phyloP scores from a whole-genome alignment of 1,139 yeast genomes.

The Scheffersomyces insectosa region DNA sequence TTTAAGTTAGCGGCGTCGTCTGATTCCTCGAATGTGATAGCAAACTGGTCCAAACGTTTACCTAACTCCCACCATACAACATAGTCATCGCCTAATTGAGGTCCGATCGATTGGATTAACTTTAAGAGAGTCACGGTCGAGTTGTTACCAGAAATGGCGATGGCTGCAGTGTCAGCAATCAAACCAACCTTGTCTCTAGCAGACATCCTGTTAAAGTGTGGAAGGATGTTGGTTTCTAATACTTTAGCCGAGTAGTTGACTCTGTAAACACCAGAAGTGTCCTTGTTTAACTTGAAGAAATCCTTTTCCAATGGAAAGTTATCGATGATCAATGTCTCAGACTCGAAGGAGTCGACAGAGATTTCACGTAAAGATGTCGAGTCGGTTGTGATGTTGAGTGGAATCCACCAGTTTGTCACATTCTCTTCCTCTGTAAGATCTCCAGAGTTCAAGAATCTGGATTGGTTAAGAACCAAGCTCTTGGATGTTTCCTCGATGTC shows the following conservation, averaged over 20 bases:
- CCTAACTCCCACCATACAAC: slow-evolving; percentile 69
- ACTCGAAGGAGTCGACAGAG: slow-evolving; percentile 37
- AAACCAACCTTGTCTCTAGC: slow-evolving; percentile 66
- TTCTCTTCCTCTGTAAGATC: slow-evolving; percentile 63
- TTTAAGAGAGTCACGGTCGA: slow-evolving; percentile 47
- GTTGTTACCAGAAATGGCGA: slow-evolving; percentile 61
- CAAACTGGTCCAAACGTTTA: slow-evolving; percentile 41
- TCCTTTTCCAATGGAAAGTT: slow-evolving; percentile 20
- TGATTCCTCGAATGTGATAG: slow-evolving; percentile 45
- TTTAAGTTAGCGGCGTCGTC: slow-evolving; percentile 36
- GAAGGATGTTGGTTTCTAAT: slow-evolving; percentile 43
- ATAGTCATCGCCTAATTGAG: slow-evolving; percentile 48
- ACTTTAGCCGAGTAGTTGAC: slow-evolving; percentile 60
- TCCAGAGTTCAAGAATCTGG: slow-evolving; percentile 77
- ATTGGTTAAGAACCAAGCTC: slow-evolving; percentile 58
- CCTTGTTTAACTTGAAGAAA: slow-evolving; percentile 62
- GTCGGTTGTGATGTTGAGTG: slow-evolving; percentile 43
- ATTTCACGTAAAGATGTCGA: slow-evolving; percentile 5
- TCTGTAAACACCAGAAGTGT: slow-evolving; percentile 65
- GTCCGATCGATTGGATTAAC: slow-evolving; percentile 43
- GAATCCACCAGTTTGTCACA: slow-evolving; percentile 72
- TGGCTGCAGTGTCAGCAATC: slow-evolving; percentile 61
- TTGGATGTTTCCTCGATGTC: slow-evolving; percentile 37
- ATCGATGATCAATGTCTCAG: slow-evolving; percentile 22
- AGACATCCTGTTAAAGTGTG: slow-evolving; percentile 46